Conservation (phyloP, 805 yeast genomes). For the Metschnikowia henanensis region DNA sequence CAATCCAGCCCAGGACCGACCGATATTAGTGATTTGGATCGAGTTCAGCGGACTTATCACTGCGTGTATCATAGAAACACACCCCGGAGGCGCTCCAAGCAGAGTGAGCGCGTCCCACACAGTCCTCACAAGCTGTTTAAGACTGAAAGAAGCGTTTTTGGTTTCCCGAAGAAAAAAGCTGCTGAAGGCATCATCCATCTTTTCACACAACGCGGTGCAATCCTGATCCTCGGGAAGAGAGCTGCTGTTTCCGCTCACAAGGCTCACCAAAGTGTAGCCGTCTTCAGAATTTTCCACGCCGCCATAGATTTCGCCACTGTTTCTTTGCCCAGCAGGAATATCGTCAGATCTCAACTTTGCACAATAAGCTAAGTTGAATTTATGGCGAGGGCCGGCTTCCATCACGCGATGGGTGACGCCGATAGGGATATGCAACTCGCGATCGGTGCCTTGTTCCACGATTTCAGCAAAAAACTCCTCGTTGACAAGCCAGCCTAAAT, state of each 20-base stretch:
- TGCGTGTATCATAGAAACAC: not conserved
- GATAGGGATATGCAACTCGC: not conserved
- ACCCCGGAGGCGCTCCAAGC: not conserved
- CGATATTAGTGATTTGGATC: constrained; percentile 1
- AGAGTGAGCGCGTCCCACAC: not conserved
- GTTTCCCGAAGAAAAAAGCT: not conserved
- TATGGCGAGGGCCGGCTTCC: not conserved
- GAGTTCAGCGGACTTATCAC: not conserved
- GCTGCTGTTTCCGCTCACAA: not conserved
- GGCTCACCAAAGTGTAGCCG: not conserved
- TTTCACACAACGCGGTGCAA: not conserved
- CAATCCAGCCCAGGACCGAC: constrained; percentile 3
- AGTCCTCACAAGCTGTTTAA: not conserved
- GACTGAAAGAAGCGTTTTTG: not conserved
- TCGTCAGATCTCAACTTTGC: not conserved
- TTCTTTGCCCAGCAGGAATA: not conserved
- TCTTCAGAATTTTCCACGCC: not conserved
- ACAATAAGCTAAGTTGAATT: not conserved
- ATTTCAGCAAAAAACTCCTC: not conserved
- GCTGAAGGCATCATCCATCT: not conserved
- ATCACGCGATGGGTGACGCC: not conserved
- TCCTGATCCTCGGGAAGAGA: not conserved
- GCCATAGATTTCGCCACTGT: not conserved
- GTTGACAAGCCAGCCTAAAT: not conserved
- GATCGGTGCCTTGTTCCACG: not conserved